Percentiles rank a stretch among this genome's conserved stretches.
These are phyloP conservation scores for Dactylellina cionopaga DNA, from an alignment of 2,329 filamentous ascomycete species.

Conservation along the genomic window DNA sequence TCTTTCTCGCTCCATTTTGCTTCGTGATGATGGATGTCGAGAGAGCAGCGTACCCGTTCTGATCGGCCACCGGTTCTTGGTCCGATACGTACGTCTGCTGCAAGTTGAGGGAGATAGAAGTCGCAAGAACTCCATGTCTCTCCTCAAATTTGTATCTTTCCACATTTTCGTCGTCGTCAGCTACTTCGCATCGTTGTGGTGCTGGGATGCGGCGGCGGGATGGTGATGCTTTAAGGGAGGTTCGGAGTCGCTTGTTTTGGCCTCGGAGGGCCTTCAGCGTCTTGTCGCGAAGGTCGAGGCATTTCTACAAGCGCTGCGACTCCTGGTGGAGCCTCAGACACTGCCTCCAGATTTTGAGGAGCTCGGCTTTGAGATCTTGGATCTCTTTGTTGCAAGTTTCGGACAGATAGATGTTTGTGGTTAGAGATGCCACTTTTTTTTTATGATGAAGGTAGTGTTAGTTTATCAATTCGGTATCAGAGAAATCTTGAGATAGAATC, in stretches of 20 bases:
- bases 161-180: not conserved
- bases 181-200: not conserved
- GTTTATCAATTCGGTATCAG: no score
- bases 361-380: slow-evolving; percentile 16
- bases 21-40: not conserved
- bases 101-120: not conserved
- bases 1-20: not conserved
- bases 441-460: not conserved
- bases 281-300: slow-evolving; percentile 8
- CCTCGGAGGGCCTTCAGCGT: not conserved
- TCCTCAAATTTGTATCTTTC: slow-evolving; percentile 24
- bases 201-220: not conserved
- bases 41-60: not conserved
- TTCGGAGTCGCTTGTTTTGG: not conserved
- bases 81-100: not conserved
- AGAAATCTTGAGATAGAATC: no score
- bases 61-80: not conserved
- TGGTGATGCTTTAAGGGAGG: not conserved
- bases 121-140: not conserved
- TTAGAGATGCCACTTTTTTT: not conserved
- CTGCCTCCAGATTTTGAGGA: slow-evolving; percentile 24
- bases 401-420: not conserved
- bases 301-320: slow-evolving; percentile 10
- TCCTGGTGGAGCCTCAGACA: slow-evolving; percentile 9
- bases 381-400: slow-evolving; percentile 4